phyloP scores from a whole-genome alignment of 2,329 filamentous ascomycete species.

The Neoscytalidium dimidiatum region DNA sequence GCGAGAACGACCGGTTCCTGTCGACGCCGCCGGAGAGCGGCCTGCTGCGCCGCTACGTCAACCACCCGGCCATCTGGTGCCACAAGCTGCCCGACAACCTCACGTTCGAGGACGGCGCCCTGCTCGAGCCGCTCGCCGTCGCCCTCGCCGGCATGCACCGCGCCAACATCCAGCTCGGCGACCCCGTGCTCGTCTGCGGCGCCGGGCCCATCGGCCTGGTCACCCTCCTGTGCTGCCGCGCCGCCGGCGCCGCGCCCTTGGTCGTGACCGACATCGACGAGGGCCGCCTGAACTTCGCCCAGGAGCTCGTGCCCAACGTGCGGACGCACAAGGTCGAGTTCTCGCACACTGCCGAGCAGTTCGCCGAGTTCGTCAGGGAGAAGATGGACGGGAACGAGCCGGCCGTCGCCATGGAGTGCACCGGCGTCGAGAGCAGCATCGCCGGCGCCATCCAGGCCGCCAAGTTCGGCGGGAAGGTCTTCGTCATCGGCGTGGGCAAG shows the following conservation, averaged over 20 bases:
- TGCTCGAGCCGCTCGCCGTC: conserved; percentile 88
- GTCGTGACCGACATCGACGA: conserved; percentile 95
- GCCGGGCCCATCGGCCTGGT: conserved; percentile 93
- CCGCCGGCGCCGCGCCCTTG: conserved; percentile 85
- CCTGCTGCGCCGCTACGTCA: conserved; percentile 87
- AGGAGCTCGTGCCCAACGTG: conserved; percentile 76
- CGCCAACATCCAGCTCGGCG: conserved; percentile 77
- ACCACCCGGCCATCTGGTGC: conserved; percentile 92
- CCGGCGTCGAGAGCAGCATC: conserved; percentile 89
- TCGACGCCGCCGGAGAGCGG: conserved; percentile 89
- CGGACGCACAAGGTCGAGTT: conserved; percentile 77
- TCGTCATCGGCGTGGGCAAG: conserved; percentile 93
- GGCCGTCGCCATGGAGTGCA: conserved; percentile 84
- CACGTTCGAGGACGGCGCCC: conserved; percentile 86
- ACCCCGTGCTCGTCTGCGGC: conserved; percentile 85
- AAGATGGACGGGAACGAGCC: conserved; percentile 80
- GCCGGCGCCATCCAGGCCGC: conserved; percentile 82
- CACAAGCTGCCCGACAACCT: conserved; percentile 87
- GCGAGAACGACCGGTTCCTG: conserved; percentile 80
- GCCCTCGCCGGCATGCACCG: conserved; percentile 86
- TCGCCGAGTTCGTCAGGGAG: conserved; percentile 67
- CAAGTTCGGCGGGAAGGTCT: conserved; percentile 96
- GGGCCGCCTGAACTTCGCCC: conserved; percentile 80
- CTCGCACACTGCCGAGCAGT: conserved; percentile 65
- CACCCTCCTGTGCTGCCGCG: conserved; percentile 78